Conservation (phyloP, 2,329 filamentous ascomycete genomes). For the Proliferodiscus dingleyae region DNA sequence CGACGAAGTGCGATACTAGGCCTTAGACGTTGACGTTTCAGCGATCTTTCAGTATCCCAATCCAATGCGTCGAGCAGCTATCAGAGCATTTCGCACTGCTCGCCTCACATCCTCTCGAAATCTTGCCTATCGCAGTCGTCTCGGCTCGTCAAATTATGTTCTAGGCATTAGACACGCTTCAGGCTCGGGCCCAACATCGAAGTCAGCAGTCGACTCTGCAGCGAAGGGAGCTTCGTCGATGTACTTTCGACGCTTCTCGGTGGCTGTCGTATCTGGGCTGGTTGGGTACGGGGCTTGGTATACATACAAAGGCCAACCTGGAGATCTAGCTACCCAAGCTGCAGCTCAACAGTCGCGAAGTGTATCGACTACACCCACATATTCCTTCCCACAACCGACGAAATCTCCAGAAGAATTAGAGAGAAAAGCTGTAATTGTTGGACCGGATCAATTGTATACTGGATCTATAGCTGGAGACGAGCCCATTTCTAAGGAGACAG, state of each 20-base stretch:
- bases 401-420: conserved; percentile 38
- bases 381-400: conserved; percentile 16
- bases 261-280: conserved; percentile 63
- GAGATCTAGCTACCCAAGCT: conserved; percentile 8
- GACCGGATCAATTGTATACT: conserved; percentile 85
- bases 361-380: conserved; percentile 21
- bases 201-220: conserved; percentile 15
- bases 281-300: conserved; percentile 73
- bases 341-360: conserved; percentile 25
- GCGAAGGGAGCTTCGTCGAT: conserved; percentile 50
- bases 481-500: conserved; percentile 81
- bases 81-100: conserved; percentile 63
- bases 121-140: conserved; percentile 46
- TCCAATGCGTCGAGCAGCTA: conserved; percentile 70
- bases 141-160: conserved; percentile 40
- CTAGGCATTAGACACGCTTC: conserved; percentile 42
- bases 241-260: conserved; percentile 65
- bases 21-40: conserved; percentile 17
- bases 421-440: conserved; percentile 75
- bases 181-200: conserved; percentile 29
- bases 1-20: conserved; percentile 5
- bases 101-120: conserved; percentile 60
- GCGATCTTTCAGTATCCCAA: no score
- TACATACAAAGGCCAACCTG: conserved; percentile 49
- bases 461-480: conserved; percentile 80